Evolutionary conservation across 2,329 filamentous ascomycete species (phyloP).

Genomic region (Emmonsia crescens): DNA sequence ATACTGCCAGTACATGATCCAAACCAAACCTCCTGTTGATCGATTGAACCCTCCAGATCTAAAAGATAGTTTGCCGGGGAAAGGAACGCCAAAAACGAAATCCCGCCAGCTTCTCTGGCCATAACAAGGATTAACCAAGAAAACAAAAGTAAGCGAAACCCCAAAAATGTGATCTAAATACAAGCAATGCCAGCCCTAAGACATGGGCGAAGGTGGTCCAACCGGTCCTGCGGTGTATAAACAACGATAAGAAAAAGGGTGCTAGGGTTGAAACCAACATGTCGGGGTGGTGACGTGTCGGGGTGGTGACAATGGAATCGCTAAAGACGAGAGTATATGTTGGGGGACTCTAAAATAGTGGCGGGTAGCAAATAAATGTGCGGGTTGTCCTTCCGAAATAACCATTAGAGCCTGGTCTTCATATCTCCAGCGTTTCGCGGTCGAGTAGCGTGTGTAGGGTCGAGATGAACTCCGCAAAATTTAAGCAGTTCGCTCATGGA

Average conservation of each 20-base stretch:
- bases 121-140: neutral
- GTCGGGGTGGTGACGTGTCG: neutral
- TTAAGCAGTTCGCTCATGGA: slow-evolving; percentile 7
- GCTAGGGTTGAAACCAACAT: neutral
- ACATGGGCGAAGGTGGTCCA: neutral
- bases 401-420: neutral
- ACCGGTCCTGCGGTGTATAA: neutral
- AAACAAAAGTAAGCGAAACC: neutral
- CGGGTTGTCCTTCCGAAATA: neutral
- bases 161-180: neutral
- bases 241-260: neutral
- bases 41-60: neutral
- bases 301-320: neutral
- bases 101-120: neutral
- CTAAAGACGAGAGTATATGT: neutral
- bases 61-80: neutral
- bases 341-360: neutral
- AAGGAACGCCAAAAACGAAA: neutral
- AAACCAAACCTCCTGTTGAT: neutral
- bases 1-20: neutral
- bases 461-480: neutral
- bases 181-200: neutral
- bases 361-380: neutral
- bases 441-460: neutral
- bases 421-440: neutral